phyloP scores from a whole-genome alignment of 768 basidiomycete species.

The Boletus bicolor region DNA sequence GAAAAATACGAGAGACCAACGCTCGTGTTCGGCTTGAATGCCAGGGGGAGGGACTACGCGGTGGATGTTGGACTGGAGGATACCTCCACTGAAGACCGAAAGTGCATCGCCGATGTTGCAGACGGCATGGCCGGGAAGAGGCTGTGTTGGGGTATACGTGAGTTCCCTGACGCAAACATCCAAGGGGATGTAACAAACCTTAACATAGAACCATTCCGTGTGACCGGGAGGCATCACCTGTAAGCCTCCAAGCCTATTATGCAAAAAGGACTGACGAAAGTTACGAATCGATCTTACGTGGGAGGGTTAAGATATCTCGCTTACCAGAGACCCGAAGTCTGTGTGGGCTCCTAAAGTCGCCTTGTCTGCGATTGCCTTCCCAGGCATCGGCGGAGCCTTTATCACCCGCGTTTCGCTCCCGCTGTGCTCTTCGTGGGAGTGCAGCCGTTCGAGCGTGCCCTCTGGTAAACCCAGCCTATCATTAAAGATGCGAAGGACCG shows the following conservation, averaged over 20 bases:
- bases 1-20: constrained; percentile 72
- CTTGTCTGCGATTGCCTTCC: constrained; percentile 27
- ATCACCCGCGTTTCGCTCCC: constrained; percentile 58
- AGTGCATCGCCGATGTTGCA: constrained; percentile 66
- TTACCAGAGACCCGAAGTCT: constrained; percentile 70
- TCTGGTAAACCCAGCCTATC: constrained; percentile 50
- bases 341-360: constrained; percentile 64
- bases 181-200: constrained; percentile 33
- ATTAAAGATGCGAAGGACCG: constrained; percentile 55
- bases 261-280: constrained; percentile 54
- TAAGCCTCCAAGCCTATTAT: constrained; percentile 67
- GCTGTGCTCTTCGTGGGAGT: constrained; percentile 45
- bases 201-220: constrained; percentile 66
- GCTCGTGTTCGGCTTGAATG: constrained; percentile 45
- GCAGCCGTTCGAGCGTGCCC: constrained; percentile 44
- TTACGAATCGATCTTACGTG: not conserved
- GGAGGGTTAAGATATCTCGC: constrained; percentile 7
- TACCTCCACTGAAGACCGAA: constrained; percentile 58
- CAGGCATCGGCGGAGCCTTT: constrained; percentile 42
- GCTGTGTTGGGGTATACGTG: constrained; percentile 26
- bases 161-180: not conserved
- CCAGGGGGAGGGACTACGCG: constrained; percentile 64
- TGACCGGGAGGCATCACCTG: constrained; percentile 63
- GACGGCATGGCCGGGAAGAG: constrained; percentile 53
- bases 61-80: constrained; percentile 61